Percentiles rank a stretch among this genome's conserved stretches.
phyloP scores from a whole-genome alignment of 257 asterid species.

The Jacaranda copaia region DNA sequence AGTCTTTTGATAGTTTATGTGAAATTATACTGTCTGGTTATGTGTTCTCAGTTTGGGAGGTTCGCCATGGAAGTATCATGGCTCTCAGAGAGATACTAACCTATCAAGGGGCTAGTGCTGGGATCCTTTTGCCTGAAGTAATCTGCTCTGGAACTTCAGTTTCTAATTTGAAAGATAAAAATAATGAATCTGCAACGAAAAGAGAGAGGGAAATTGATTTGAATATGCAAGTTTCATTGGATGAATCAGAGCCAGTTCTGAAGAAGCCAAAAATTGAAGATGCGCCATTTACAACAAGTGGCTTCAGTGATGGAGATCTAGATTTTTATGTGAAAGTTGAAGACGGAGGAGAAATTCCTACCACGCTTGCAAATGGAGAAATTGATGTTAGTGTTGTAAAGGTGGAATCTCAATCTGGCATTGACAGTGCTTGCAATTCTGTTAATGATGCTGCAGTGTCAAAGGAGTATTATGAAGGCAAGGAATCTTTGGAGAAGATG shows the following conservation, averaged over 20 bases:
- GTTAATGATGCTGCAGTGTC: slow-evolving; percentile 40
- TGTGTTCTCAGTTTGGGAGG: slow-evolving; percentile 88
- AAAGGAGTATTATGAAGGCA: slow-evolving; percentile 51
- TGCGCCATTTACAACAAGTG: slow-evolving; percentile 43
- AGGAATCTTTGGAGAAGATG: slow-evolving; percentile 56
- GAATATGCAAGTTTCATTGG: slow-evolving; percentile 65
- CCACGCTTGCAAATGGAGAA: slow-evolving; percentile 59
- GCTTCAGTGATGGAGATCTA: slow-evolving; percentile 49
- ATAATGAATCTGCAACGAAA: slow-evolving; percentile 49
- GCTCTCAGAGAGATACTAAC: slow-evolving; percentile 98
- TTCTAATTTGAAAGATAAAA: slow-evolving; percentile 49
- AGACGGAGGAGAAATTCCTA: slow-evolving; percentile 50
- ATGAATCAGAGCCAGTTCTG: slow-evolving; percentile 65
- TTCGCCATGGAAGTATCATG: slow-evolving; percentile 99
- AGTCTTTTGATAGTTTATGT: slow-evolving; percentile 27
- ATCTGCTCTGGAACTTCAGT: slow-evolving; percentile 42
- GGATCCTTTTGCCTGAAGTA: slow-evolving; percentile 71
- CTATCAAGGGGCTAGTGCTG: slow-evolving; percentile 94
- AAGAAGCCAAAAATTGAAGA: slow-evolving; percentile 86
- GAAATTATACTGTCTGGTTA: slow-evolving; percentile 31
- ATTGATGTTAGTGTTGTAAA: slow-evolving; percentile 49
- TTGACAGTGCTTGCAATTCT: slow-evolving; percentile 42
- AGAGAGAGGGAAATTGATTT: slow-evolving; percentile 78
- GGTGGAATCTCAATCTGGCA: slow-evolving; percentile 62
- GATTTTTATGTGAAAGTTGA: slow-evolving; percentile 51